Base-by-base conservation (phyloP, 2,329 filamentous ascomycete genomes). In the Stemphylium vesicarium region DNA sequence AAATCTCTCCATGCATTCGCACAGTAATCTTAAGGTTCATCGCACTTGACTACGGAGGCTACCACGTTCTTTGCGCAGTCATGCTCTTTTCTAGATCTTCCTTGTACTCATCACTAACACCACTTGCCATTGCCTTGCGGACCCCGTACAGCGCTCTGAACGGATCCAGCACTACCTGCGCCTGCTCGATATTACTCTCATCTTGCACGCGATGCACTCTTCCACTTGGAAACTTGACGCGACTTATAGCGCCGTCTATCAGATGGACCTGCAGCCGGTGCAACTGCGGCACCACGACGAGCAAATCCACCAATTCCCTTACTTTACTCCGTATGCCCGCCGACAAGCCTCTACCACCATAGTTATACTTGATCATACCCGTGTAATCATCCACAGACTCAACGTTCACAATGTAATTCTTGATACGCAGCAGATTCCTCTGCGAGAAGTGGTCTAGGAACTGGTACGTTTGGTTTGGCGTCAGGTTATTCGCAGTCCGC, bases 291-390 rank as follows among this genome's bases (percentile, higher is more conserved):
- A 63, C 73, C 2, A 49, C 48, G 12, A 51, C 65, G 53, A 81
- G 50, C 36, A 75, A 64, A 50, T 74, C 69, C 5, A 79, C 77
- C 35, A 82, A 63, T 37, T 73, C 72, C 51, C 69, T 60, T 15
- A 81, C 77, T 48, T 78, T 77, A 16, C 66, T 63, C 20, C 69
- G 57, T 24, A 82, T 66, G 0, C 79, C 79, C 24, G 76, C 75
- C 2, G 75, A 74, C 33, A 82, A 59, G 0, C 79, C 79, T 22
- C 72, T 65, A 0, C 79, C 80, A 1, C 75, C 71, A n/a, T 77
- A 79, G 59, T 82, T 82, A 62, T 78, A 82, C 60, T 81, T 82
- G 56, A 81, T 79, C 79, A 80, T 81, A 4, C 79, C 80, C 0
- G 78, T 81, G 48, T 82, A 82, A 36, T 74, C 72, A 60, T 82